phyloP scores from a whole-genome alignment of 176 grass and related monocot genomes.

The Musa troglodytarum region DNA sequence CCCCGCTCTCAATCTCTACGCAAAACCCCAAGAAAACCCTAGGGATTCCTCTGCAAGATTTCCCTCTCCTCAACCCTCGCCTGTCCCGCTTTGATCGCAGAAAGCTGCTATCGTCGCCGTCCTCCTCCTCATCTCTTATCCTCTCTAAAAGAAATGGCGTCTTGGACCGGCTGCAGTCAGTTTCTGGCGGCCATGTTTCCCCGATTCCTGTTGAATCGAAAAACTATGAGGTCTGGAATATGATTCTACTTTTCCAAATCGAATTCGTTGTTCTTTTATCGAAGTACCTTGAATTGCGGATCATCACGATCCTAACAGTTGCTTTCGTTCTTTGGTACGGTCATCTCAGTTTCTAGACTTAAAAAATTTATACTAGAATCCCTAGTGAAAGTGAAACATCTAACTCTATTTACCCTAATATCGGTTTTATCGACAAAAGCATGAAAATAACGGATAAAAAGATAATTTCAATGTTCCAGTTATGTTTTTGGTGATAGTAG shows the following conservation, averaged over 20 bases:
- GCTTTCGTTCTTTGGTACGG: neutral
- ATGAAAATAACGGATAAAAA: no score
- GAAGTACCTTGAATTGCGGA: neutral
- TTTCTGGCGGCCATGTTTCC: constrained; percentile 19
- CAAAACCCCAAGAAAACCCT: neutral
- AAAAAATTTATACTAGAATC: no score
- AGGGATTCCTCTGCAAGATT: neutral
- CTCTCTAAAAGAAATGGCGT: neutral
- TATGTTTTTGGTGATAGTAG: no score
- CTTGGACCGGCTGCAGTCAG: constrained; percentile 11
- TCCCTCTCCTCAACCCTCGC: neutral
- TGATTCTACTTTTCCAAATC: neutral
- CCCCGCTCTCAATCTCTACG: neutral
- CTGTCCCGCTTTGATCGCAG: neutral
- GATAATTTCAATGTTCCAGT: no score
- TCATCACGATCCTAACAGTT: neutral
- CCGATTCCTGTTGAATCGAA: constrained; percentile 15
- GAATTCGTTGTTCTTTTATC: constrained; percentile 1
- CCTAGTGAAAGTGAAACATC: no score
- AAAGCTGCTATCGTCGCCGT: neutral
- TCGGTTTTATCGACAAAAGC: no score
- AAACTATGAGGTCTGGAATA: constrained; percentile 28
- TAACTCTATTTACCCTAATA: no score
- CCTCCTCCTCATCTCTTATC: neutral
- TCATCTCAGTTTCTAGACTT: no score